phyloP scores from a whole-genome alignment of 2,329 filamentous ascomycete species.

The Ciborinia camelliae region DNA sequence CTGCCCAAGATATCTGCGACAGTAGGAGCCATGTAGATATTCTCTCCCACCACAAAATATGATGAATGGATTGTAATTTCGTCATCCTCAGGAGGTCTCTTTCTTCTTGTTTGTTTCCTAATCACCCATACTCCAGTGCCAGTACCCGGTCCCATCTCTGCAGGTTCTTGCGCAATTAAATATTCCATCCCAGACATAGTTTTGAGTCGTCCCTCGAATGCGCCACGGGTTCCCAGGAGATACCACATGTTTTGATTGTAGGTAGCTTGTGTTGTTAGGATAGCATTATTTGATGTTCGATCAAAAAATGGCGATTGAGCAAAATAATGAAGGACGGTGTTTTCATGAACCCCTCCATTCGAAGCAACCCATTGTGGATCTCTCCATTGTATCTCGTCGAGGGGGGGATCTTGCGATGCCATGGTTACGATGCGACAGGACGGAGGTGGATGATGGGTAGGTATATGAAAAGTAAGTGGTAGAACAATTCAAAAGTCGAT shows the following conservation, averaged over 20 bases:
- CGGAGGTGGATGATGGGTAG: background rate
- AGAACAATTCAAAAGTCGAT: background rate
- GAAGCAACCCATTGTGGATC: conserved; percentile 48
- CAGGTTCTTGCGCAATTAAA: conserved; percentile 62
- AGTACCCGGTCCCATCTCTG: conserved; percentile 57
- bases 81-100: conserved; percentile 55
- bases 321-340: conserved; percentile 63
- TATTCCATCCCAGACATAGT: conserved; percentile 67
- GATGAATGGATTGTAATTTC: conserved; percentile 57
- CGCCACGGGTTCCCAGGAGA: conserved; percentile 57
- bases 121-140: conserved; percentile 67
- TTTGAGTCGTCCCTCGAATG: conserved; percentile 59
- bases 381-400: conserved; percentile 67
- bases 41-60: conserved; percentile 64
- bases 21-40: conserved; percentile 64
- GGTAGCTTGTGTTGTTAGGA: conserved; percentile 59
- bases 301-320: conserved; percentile 66
- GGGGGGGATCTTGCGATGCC: conserved; percentile 49
- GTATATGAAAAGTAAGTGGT: background rate
- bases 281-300: conserved; percentile 63
- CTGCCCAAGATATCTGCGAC: conserved; percentile 57
- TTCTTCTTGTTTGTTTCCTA: conserved; percentile 62
- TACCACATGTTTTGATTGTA: conserved; percentile 57
- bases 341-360: conserved; percentile 60
- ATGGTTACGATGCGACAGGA: conserved; percentile 35